Evolutionary conservation across 208 protist species (phyloP), one percentile per base, ranked within the genome.

Genomic region (Leishmania mexicana): DNA sequence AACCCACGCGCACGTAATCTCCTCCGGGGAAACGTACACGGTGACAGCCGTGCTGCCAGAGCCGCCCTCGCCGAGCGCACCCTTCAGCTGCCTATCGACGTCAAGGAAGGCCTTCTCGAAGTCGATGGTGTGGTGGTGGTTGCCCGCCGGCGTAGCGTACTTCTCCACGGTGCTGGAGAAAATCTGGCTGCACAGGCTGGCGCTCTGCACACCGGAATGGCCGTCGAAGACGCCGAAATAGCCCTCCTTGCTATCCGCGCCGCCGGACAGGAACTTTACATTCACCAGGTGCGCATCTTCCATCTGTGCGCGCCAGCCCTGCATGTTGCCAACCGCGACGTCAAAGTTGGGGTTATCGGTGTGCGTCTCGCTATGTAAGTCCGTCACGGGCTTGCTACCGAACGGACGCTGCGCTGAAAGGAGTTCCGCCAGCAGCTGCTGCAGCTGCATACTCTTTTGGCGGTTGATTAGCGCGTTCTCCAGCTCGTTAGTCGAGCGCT

Each of bases 201-300:
- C 94, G 42, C 83, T 84, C 38, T 77, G 77, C 54, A 87, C 85
- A 54, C 94, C 94, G 28, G 87, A 91, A 83, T 98, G 96, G 71
- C 96, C 96, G 76, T 98, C 96, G 81, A 97, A 98, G 31, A 98
- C 95, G 53, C 86, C 85, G 85, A 97, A 97, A 49, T 97, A 81
- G 24, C 82, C 90, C 70, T 95, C 90, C 45, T 81, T 72, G 75
- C 90, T 90, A 54, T 92, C 75, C 1, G 81, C 65, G 49, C 71
- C 75, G 42, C 62, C 67, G 24, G 54, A 57, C 40, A 85, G 85
- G 71, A 95, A 95, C 45, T 67, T 83, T 8, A 95, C 83, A 68
- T 95, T 85, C 58, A 98, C 80, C 42, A 95, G 51, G 79, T 97
- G 91, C 21, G 87, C 90, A 65, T 98, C 95, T 78, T 98, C 94